Conservation (phyloP, 2,329 filamentous ascomycete species). For the Zymoseptoria ardabiliae region DNA sequence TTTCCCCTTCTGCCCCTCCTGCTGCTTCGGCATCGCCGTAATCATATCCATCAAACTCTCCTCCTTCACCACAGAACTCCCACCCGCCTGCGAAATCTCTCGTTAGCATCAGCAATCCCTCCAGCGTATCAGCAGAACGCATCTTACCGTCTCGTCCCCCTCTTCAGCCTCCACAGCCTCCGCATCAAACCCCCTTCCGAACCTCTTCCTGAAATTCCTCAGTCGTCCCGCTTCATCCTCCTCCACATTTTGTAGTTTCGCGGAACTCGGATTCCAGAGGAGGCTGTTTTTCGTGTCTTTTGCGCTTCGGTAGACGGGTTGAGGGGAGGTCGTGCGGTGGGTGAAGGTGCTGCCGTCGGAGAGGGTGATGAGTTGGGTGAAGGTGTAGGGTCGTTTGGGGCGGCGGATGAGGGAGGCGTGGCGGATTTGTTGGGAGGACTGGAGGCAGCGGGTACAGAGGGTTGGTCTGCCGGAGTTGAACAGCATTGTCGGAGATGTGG, state of each 20-base stretch:
- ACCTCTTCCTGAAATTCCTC: conserved; percentile 75
- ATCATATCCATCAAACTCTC: conserved; percentile 54
- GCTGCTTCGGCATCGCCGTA: conserved; percentile 22
- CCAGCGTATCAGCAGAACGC: background rate
- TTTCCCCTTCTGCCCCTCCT: conserved; percentile 34
- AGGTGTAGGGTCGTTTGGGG: conserved; percentile 87
- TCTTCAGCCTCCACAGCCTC: conserved; percentile 26
- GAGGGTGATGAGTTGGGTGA: conserved; percentile 92
- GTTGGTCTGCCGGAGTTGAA: conserved; percentile 11
- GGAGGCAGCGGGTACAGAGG: conserved; percentile 8
- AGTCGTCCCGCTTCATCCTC: conserved; percentile 89
- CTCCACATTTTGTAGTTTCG: conserved; percentile 78
- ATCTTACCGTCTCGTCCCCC: conserved; percentile 18
- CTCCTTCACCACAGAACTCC: conserved; percentile 27
- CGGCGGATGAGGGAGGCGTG: conserved; percentile 80
- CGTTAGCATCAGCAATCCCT: background rate
- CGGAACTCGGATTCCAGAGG: conserved; percentile 82
- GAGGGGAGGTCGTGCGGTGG: conserved; percentile 67
- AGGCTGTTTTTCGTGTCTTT: conserved; percentile 88
- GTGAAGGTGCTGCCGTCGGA: conserved; percentile 83
- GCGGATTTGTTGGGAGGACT: conserved; percentile 51
- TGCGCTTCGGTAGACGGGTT: conserved; percentile 52
- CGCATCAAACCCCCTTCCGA: conserved; percentile 76
- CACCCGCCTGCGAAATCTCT: background rate
- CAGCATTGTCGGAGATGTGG: conserved; percentile 12